Conservation (phyloP, 2,329 filamentous ascomycete species). For the Phoma sp. region DNA sequence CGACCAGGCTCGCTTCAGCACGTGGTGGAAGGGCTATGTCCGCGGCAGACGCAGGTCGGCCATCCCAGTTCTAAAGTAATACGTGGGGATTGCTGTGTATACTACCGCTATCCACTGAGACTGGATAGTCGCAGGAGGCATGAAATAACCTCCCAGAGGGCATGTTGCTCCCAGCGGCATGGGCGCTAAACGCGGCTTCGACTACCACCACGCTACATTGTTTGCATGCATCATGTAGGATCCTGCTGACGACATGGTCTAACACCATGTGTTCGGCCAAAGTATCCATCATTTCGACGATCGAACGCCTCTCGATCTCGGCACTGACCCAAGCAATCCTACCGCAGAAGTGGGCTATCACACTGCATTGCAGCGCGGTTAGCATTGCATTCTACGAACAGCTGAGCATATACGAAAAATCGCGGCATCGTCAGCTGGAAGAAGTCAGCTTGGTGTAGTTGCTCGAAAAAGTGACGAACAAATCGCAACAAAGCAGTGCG, state of each 20-base stretch:
- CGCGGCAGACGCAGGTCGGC: constrained; percentile 2
- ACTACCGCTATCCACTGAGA: not conserved
- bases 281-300: not conserved
- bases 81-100: not conserved
- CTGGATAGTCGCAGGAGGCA: not conserved
- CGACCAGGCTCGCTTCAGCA: not conserved
- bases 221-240: not conserved
- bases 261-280: not conserved
- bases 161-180: not conserved
- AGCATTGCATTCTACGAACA: not conserved
- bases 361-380: constrained; percentile 20
- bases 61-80: not conserved
- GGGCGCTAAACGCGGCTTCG: constrained; percentile 5
- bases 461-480: constrained; percentile 15
- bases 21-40: not conserved
- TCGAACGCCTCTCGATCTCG: not conserved
- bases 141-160: not conserved
- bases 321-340: constrained; percentile 11
- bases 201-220: not conserved
- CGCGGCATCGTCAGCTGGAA: constrained; percentile 14
- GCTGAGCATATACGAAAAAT: not conserved
- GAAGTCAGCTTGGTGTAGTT: constrained; percentile 7
- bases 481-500: constrained; percentile 12
- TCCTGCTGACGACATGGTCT: not conserved
- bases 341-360: constrained; percentile 23